Base-by-base conservation (phyloP, 148 eudicot genomes). In the Vaccinium darrowii region DNA sequence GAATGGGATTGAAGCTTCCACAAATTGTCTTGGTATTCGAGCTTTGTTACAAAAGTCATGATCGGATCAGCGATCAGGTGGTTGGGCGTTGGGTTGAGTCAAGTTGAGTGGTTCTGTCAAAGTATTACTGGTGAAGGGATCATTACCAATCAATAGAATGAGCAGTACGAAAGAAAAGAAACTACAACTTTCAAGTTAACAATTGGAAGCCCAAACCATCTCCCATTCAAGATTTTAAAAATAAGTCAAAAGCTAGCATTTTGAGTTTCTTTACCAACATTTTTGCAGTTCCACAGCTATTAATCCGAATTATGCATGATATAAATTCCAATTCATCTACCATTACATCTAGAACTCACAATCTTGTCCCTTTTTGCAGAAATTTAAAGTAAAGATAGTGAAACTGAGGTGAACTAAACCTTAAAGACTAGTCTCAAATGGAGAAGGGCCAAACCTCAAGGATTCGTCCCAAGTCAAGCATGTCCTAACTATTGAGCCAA, bases 1-100 rank as follows among this genome's bases (percentile, higher is more conserved):
- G 94, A 87, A 43, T 65, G 86, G 51, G 97, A 92, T 43, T 88
- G 77, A 83, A 90, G 91, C 74, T 91, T 93, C 89, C 81, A 91
- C 94, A 90, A 91, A 74, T 86, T 78, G 25, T 89, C 89, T 75
- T 81, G 86, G 85, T 92, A 93, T 47, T 90, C 92, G 47, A 93
- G 87, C 52, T 90, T 88, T 25, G 96, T 93, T 65, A 92, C 80
- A 21, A 18, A 14, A 33, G 81, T n/a, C 65, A 43, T 75, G 78
- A 8, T n/a, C 13, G 7, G 80, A 49, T n/a, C 33, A 11, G 33
- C 18, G 19, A n/a, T 76, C 53, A 19, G 27, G 4, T 7, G 73
- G 27, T 27, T 1, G 39, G 36, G 16, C 27, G 13, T 67, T 67
- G 36, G 11, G 73, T 10, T 67, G 10, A 62, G 67, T 62, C 12